phyloP scores from a whole-genome alignment of 2,329 filamentous ascomycete species.

The Setomelanomma holmii region DNA sequence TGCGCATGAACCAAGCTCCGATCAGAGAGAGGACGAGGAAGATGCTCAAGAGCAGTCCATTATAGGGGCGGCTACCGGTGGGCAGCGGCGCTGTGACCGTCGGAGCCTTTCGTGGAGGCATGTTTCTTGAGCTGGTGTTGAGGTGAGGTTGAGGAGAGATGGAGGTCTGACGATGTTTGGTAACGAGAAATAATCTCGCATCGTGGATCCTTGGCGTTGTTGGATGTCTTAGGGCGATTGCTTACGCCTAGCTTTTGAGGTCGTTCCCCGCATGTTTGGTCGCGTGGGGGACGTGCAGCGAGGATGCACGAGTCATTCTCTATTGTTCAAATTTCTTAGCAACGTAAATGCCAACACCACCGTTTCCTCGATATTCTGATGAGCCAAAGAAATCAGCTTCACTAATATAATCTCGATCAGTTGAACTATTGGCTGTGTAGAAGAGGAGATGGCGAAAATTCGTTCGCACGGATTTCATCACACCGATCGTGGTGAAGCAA shows the following conservation, averaged over 20 bases:
- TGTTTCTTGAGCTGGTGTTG: background rate
- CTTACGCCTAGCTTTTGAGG: constrained; percentile 2
- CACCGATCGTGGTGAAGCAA: no score
- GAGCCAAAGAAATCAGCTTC: no score
- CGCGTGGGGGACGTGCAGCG: background rate
- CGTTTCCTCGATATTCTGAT: no score
- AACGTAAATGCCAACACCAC: no score
- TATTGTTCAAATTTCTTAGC: background rate
- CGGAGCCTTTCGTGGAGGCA: constrained; percentile 9
- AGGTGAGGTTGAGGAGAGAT: background rate
- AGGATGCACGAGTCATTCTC: background rate
- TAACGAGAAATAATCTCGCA: background rate
- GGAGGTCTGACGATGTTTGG: no score
- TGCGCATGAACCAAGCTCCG: constrained; percentile 22
- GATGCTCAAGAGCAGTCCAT: constrained; percentile 8
- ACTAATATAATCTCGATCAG: no score
- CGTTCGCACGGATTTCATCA: no score
- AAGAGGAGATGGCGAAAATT: no score
- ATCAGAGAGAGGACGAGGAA: constrained; percentile 4
- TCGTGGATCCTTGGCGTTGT: background rate
- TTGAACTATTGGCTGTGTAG: no score
- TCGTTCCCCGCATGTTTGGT: background rate
- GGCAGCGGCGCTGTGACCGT: constrained; percentile 3
- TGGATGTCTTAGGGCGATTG: background rate
- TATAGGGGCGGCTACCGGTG: constrained; percentile 11